These are phyloP conservation scores for Pseudonitzschia pungens DNA, from an alignment of 108 stramenopile genomes.

Conservation along the genomic window DNA sequence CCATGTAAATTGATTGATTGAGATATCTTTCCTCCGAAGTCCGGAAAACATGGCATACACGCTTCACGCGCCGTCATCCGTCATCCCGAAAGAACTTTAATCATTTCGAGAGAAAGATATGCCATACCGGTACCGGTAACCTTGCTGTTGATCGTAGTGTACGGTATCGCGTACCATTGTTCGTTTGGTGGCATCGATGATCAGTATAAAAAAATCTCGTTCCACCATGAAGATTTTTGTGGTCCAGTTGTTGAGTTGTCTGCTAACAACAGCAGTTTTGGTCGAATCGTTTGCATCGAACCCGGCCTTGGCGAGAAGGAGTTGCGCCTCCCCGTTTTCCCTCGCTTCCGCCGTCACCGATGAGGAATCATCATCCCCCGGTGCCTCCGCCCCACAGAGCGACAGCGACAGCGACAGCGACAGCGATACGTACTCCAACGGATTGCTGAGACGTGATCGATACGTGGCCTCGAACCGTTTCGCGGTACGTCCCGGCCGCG, in stretches of 20 bases:
- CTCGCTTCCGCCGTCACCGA: background rate
- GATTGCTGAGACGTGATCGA: slow-evolving; percentile 68
- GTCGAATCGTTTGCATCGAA: background rate
- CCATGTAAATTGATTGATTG: too few relatives aligned
- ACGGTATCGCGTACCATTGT: too few relatives aligned
- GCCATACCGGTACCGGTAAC: too few relatives aligned
- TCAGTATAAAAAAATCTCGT: too few relatives aligned
- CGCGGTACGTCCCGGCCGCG: slow-evolving; percentile 70
- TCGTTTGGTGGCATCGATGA: too few relatives aligned
- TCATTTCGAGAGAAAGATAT: too few relatives aligned
- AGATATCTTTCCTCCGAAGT: too few relatives aligned
- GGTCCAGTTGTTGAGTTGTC: background rate
- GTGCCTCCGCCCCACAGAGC: too few relatives aligned
- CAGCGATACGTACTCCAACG: slow-evolving; percentile 18
- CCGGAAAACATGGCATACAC: too few relatives aligned
- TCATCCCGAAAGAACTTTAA: too few relatives aligned
- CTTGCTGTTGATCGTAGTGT: too few relatives aligned
- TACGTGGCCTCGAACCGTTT: slow-evolving; percentile 87
- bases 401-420: background rate
- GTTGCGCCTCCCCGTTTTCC: background rate
- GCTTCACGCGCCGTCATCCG: too few relatives aligned
- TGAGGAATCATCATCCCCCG: background rate
- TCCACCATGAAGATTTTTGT: background rate
- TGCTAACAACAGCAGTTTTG: background rate
- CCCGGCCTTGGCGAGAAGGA: background rate